Base-by-base conservation (phyloP, 257 asterid species). In the Echium plantagineum region DNA sequence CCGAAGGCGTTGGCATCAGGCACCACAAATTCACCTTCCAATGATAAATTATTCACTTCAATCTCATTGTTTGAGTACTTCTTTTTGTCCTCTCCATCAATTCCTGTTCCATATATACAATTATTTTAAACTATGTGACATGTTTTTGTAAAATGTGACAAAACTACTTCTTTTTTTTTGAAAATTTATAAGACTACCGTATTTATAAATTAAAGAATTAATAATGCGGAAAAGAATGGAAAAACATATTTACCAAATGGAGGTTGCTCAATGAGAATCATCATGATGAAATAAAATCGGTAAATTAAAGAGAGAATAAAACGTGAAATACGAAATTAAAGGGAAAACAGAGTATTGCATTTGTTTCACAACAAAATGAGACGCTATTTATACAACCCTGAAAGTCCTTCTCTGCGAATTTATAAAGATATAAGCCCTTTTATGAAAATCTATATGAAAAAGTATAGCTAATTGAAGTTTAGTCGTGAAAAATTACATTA, bases 321-420 rank as follows among this genome's bases (percentile, higher is more conserved):
- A 16, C 22, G 4, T 1, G 19, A 47, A 61, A 21, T 46, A 3
- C 15, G 63, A 68, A 49, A 42, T 9, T 47, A 9, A 21, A 55
- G 21, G 0, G 5, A 9, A 57, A 52, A 24, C 15, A 32, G 58
- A 63, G 24, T 28, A 13, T 28, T 53, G 66, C 61, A 73, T 59
- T 77, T 15, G 54, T 74, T 30, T 48, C 59, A n/a, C 32, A 62
- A 17, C 57, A 55, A 62, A 52, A 52, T 28, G 32, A 54, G 74
- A 48, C 55, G 26, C 82, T 82, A 86, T 90, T 86, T 90, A 90
- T 90, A 90, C 42, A 42, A 17, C 85, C 93, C 89, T 88, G 93
- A 73, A 67, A 75, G 95, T 80, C 97, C 97, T 28, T 82, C 78
- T 80, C 94, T 82, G 94, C 80, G 81, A 86, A 70, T 84, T 86